Evolutionary conservation across 1,284 basidiomycete genomes (phyloP).

Genomic region (Puccinia hordei): DNA sequence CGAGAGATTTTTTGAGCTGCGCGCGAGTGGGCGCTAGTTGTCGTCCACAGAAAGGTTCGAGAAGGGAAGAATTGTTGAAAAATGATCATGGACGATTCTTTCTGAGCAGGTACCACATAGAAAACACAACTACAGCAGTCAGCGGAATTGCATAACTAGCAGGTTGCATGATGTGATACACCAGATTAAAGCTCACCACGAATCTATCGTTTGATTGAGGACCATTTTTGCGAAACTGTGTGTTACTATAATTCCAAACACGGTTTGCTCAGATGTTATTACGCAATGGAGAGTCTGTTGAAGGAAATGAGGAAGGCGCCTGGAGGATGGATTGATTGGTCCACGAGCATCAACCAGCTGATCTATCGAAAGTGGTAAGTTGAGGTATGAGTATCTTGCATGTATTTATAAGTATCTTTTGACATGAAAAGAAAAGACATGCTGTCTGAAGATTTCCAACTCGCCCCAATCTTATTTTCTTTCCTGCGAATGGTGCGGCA

Average conservation of each 20-base stretch:
- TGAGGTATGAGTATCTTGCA: background rate
- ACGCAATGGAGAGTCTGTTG: background rate
- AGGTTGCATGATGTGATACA: too few relatives aligned
- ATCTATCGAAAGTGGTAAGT: background rate
- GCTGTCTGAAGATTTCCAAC: background rate
- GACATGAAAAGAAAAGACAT: too few relatives aligned
- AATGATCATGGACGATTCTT: background rate
- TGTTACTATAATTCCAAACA: background rate
- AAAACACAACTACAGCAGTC: background rate
- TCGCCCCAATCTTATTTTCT: background rate
- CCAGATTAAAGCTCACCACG: background rate
- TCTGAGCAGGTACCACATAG: background rate
- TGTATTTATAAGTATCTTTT: background rate
- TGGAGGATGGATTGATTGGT: background rate
- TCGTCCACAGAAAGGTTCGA: background rate
- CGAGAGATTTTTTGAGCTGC: background rate
- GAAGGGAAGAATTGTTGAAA: background rate
- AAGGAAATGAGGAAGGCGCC: background rate
- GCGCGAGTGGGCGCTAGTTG: background rate
- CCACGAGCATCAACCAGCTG: background rate
- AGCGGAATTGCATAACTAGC: background rate
- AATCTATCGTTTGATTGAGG: background rate
- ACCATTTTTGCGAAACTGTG: background rate
- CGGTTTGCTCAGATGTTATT: background rate
- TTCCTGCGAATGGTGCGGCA: too few relatives aligned